These are phyloP conservation scores for Mycosphaerella sp. DNA, from an alignment of 2,329 filamentous ascomycete genomes.

Conservation along the genomic window DNA sequence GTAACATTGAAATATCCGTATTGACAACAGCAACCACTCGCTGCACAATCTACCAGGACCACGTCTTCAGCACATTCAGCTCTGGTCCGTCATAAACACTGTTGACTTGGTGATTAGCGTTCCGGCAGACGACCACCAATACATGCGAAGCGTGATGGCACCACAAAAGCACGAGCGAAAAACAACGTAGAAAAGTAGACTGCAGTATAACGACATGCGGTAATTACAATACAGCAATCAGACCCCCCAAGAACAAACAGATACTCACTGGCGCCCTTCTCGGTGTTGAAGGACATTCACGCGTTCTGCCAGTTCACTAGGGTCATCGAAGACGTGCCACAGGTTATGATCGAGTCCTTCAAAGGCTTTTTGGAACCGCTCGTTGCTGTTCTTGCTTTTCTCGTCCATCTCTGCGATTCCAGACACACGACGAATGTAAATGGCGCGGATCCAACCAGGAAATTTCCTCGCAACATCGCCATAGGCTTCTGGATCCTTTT, in stretches of 20 bases:
- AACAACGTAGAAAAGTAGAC: not conserved
- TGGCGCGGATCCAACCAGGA: slow-evolving; percentile 71
- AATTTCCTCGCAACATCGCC: slow-evolving; percentile 65
- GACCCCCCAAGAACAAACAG: not conserved
- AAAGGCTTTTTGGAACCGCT: slow-evolving; percentile 79
- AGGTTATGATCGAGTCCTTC: slow-evolving; percentile 59
- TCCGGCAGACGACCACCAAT: not conserved
- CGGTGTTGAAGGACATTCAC: slow-evolving; percentile 30
- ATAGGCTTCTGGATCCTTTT: slow-evolving; percentile 86
- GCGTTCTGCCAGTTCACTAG: slow-evolving; percentile 53
- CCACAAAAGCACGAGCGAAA: not conserved
- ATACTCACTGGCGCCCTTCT: slow-evolving; percentile 15
- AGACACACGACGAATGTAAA: slow-evolving; percentile 77
- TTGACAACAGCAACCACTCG: not conserved
- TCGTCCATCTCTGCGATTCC: slow-evolving; percentile 67
- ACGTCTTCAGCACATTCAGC: slow-evolving; percentile 15
- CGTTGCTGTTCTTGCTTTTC: slow-evolving; percentile 60
- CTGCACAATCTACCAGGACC: slow-evolving; percentile 8
- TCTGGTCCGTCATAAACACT: slow-evolving; percentile 14
- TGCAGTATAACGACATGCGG: not conserved
- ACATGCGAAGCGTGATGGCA: not conserved
- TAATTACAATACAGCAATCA: slow-evolving; percentile 1
- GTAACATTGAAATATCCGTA: not conserved
- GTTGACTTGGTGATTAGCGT: slow-evolving; percentile 9
- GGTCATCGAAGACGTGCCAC: slow-evolving; percentile 79